Base-by-base conservation (phyloP, 352 stramenopile genomes). In the Hyphochytrium catenoides region DNA sequence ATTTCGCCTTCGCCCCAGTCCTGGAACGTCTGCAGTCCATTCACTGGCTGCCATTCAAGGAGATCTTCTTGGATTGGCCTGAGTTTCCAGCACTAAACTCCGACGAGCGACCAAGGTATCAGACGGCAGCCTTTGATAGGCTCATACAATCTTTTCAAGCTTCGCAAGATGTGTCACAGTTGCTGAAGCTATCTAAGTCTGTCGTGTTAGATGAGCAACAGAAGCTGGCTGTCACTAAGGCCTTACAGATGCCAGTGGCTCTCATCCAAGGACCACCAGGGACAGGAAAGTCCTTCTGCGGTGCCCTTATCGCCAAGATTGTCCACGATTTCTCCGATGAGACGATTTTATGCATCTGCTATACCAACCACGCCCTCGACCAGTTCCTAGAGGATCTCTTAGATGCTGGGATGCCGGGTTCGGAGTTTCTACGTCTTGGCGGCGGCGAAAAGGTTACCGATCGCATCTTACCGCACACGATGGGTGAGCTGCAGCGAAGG, bases 301-400 rank as follows among this genome's bases (percentile, higher is more conserved):
- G 73, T 11, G 59, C 51, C 1, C 54, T 79, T 14, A 58, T 85
- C 21, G 70, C 62, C 17, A 48, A 61, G 26, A 62, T 69, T 11
- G 67, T 88, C 39, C 31, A 74, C 20, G 35, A 56, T 12, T 48
- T 48, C 5, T 16, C 19, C 0, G n/a, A 16, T 7, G 48, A 44
- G 9, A 56, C 57, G 3, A 71, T 89, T 29, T 44, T 89, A 3
- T 61, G 62, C 36, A 64, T 89, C 5, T 89, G 74, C 52, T 86
- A 81, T 46, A 89, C 74, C 9, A 89, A 89, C 51, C 71, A 89
- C 43, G 70, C 74, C 8, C 56, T 89, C 29, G 71, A 86, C 53
- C 72, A 84, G 48, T 85, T 89, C 44, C 47, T 89, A n/a, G 68
- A 74, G 31, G 59, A 79, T 31, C 46, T 89, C 21, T 20, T 84